Evolutionary conservation across 495 filamentous ascomycete genomes (phyloP).

Genomic region (Cryomyces minteri): DNA sequence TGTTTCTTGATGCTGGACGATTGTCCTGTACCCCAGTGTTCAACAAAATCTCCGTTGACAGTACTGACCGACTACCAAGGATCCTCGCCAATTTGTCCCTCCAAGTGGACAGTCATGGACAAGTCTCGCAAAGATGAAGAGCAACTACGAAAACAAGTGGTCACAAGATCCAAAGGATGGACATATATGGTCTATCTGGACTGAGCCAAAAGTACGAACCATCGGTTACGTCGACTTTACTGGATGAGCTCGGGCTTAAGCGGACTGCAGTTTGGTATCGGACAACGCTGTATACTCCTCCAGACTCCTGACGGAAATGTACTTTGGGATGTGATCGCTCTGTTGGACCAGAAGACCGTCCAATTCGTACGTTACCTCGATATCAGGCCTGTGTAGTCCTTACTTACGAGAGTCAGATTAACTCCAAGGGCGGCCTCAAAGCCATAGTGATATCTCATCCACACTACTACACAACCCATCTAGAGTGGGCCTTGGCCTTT

Average conservation of each 20-base stretch:
- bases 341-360: slow-evolving; percentile 41
- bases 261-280: slow-evolving; percentile 35
- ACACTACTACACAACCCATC: slow-evolving; percentile 56
- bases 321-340: slow-evolving; percentile 57
- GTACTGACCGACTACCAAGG: background rate
- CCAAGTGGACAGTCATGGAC: slow-evolving; percentile 41
- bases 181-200: slow-evolving; percentile 32
- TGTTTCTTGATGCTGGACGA: too few species aligned
- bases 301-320: slow-evolving; percentile 41
- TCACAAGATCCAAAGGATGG: slow-evolving; percentile 18
- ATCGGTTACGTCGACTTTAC: background rate
- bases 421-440: slow-evolving; percentile 35
- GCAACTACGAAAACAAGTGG: slow-evolving; percentile 22
- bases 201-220: slow-evolving; percentile 30
- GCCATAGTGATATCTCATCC: slow-evolving; percentile 67
- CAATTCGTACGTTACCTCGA: slow-evolving; percentile 5
- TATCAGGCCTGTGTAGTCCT: background rate
- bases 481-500: slow-evolving; percentile 47
- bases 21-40: too few species aligned
- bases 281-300: slow-evolving; percentile 51
- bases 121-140: slow-evolving; percentile 24
- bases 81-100: slow-evolving; percentile 13
- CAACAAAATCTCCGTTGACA: too few species aligned
- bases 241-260: background rate
- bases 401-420: slow-evolving; percentile 9